These are phyloP conservation scores for Hypoxylon rickii DNA, from an alignment of 495 filamentous ascomycete genomes.

Conservation along the genomic window DNA sequence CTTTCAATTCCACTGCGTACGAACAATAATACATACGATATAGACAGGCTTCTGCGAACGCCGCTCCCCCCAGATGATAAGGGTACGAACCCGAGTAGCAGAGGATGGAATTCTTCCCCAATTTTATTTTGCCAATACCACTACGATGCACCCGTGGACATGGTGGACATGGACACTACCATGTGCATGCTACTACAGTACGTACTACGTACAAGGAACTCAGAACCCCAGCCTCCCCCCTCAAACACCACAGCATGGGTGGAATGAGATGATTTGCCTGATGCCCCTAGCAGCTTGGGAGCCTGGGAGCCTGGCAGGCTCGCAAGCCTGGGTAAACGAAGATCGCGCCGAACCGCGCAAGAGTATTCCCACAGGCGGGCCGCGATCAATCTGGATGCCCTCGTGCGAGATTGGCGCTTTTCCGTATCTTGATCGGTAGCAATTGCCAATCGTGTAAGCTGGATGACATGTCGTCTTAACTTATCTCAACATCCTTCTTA, in stretches of 20 bases:
- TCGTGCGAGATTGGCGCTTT: constrained; percentile 32
- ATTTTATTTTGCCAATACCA: constrained; percentile 20
- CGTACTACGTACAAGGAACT: constrained; percentile 17
- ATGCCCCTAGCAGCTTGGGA: not conserved
- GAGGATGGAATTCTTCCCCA: constrained; percentile 18
- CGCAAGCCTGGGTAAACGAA: constrained; percentile 13
- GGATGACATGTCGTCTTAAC: constrained; percentile 25
- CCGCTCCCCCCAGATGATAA: constrained; percentile 1
- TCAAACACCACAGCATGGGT: constrained; percentile 22
- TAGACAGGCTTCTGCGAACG: not conserved
- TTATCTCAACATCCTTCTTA: not conserved
- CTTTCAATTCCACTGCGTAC: not conserved
- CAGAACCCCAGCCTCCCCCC: constrained; percentile 27
- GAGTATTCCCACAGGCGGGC: constrained; percentile 21
- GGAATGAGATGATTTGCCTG: constrained; percentile 32
- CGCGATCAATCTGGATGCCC: constrained; percentile 23
- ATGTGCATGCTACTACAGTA: constrained; percentile 18
- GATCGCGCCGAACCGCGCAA: constrained; percentile 26
- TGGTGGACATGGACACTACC: too few relatives aligned
- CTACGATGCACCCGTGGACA: too few relatives aligned
- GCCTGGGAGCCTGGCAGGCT: not conserved
- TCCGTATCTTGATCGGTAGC: constrained; percentile 26
- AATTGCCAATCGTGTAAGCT: constrained; percentile 28
- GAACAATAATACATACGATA: not conserved
- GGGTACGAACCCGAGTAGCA: not conserved